These are phyloP conservation scores for Clonostachys sp. DNA, from an alignment of 2,329 filamentous ascomycete genomes.

Conservation along the genomic window DNA sequence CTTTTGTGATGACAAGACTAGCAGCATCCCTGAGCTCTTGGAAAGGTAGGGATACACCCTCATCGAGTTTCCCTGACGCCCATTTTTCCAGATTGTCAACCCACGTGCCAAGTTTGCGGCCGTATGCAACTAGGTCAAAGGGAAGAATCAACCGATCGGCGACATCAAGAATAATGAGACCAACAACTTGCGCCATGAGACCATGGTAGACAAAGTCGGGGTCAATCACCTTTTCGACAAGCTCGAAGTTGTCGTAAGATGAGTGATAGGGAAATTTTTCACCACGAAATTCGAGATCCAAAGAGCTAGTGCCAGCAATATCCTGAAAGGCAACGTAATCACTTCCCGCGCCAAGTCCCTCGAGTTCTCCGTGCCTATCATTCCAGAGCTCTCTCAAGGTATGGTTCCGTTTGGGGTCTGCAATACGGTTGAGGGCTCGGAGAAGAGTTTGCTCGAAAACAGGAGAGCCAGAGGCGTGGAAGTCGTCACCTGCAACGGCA, in stretches of 20 bases:
- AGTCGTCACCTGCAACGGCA: conserved; percentile 70
- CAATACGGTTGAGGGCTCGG: conserved; percentile 69
- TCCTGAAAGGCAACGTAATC: conserved; percentile 91
- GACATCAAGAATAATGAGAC: conserved; percentile 79
- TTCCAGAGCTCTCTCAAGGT: conserved; percentile 77
- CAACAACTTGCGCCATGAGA: conserved; percentile 73
- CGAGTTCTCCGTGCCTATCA: conserved; percentile 53
- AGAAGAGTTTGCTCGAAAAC: conserved; percentile 69
- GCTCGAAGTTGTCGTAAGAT: conserved; percentile 86
- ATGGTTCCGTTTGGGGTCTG: conserved; percentile 66
- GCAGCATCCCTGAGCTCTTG: conserved; percentile 48
- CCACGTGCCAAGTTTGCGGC: conserved; percentile 58
- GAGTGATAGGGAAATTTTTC: conserved; percentile 68
- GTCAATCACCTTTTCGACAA: conserved; percentile 77
- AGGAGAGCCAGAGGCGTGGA: conserved; percentile 77
- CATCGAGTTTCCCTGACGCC: conserved; percentile 29
- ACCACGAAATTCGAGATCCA: conserved; percentile 78
- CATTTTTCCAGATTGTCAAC: conserved; percentile 64
- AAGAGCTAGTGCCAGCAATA: conserved; percentile 80
- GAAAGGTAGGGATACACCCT: conserved; percentile 14
- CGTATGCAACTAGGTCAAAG: conserved; percentile 75
- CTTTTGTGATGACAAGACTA: conserved; percentile 44
- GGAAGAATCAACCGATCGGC: conserved; percentile 77
- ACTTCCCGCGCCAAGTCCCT: conserved; percentile 67
- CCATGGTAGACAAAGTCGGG: conserved; percentile 79